These are phyloP conservation scores for Nosema bombycis DNA, from an alignment of 371 early-diverging fungal species.

Conservation along the genomic window DNA sequence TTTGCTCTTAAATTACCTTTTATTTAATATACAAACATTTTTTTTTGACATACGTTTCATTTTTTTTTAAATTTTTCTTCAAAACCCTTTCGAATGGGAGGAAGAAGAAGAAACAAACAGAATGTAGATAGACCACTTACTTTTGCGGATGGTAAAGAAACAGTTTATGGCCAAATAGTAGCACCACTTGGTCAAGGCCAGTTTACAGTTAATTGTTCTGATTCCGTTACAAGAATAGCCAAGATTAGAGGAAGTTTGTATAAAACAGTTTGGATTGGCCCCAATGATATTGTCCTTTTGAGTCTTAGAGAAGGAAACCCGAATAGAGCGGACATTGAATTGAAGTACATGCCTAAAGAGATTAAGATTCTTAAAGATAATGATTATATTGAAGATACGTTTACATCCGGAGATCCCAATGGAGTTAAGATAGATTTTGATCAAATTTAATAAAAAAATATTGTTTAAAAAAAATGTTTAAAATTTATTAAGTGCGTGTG, in stretches of 20 bases:
- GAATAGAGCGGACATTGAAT: constrained; percentile 86
- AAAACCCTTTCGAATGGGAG: too few relatives aligned
- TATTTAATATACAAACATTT: too few relatives aligned
- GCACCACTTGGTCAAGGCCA: constrained; percentile 93
- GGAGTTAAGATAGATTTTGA: constrained; percentile 46
- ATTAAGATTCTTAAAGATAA: constrained; percentile 84
- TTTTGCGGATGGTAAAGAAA: constrained; percentile 58
- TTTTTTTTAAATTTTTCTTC: too few relatives aligned
- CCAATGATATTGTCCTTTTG: constrained; percentile 85
- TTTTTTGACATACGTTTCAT: too few relatives aligned
- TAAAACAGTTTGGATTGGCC: constrained; percentile 85
- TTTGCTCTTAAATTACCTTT: too few relatives aligned
- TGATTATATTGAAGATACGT: constrained; percentile 83
- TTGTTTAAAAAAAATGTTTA: too few relatives aligned
- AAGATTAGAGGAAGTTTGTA: constrained; percentile 92
- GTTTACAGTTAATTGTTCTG: constrained; percentile 82
- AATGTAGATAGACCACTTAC: constrained; percentile 50
- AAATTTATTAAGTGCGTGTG: too few relatives aligned
- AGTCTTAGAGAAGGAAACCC: constrained; percentile 90
- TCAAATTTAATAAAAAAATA: constrained; percentile 21
- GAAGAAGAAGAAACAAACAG: constrained; percentile 33
- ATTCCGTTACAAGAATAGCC: constrained; percentile 80
- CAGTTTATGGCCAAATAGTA: constrained; percentile 76
- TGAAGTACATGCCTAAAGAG: constrained; percentile 91
- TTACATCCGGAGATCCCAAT: constrained; percentile 11